Evolutionary conservation across 768 basidiomycete species (phyloP), one percentile per base, ranked within the genome.

Genomic region (Steccherinum ochraceum): DNA sequence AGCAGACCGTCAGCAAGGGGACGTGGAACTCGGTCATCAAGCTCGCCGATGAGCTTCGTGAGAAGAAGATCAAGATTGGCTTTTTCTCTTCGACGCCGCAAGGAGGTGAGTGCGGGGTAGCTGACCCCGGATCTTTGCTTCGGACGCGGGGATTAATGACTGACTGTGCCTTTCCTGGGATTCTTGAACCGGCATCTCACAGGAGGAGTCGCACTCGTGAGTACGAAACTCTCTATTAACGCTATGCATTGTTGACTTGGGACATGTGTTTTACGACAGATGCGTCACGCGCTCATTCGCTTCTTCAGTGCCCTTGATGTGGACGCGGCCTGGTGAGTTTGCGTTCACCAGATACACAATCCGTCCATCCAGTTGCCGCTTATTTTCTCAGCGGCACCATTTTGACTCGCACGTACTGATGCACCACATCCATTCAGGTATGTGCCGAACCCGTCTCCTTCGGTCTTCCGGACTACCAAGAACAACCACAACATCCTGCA

Each of bases 11-110:
- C 52, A 75, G 84, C 51, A 55, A 75, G 51, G 78, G 81, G 50
- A 86, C 89, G 2, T 94, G 89, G 90, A 84, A 83, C 56, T 78
- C 88, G 0, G 88, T 94, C 52, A 75, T 70, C 64, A 86, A 87
- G 60, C 83, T 93, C 43, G 86, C 89, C 3, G 82, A 87, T 46
- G 91, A 93, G 62, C 77, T 96, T 40, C 83, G 84, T 51, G 83
- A 87, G 66, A 90, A 87, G 70, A 86, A 93, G 55, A 72, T 90
- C 64, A 91, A 89, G 68, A 89, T 95, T 56, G 86, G 85, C 20
- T 95, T 95, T 79, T 95, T 95, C 71, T 92, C 89, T 24, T 93
- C 91, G 10, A 97, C 94, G 4, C 93, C 93, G 11, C 92, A 95
- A 72, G 93, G 93, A 75, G 84, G 87, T 86, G 68, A 61, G 78